Evolutionary conservation across 148 eudicot species (phyloP).

Genomic region (Pouteria glomerata): DNA sequence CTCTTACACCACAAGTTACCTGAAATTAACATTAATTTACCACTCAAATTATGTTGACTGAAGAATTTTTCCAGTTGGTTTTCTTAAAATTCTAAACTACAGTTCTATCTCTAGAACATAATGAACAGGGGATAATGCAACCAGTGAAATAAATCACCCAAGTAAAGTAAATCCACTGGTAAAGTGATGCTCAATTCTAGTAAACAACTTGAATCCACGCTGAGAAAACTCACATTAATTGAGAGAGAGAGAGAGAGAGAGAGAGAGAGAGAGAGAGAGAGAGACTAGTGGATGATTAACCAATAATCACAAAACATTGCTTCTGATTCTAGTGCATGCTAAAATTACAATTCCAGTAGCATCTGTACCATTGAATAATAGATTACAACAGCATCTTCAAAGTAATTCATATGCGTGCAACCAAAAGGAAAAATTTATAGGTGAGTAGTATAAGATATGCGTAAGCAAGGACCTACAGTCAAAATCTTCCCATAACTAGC

Average conservation of each 20-base stretch:
- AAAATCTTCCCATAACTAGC: slow-evolving; percentile 65
- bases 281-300: background rate
- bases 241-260: background rate
- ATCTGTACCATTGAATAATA: background rate
- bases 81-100: background rate
- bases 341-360: background rate
- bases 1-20: slow-evolving; percentile 72
- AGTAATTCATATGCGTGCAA: background rate
- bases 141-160: background rate
- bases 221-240: background rate
- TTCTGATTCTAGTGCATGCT: background rate
- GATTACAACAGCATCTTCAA: background rate
- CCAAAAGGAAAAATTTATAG: background rate
- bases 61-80: background rate
- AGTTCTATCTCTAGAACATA: background rate
- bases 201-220: too few relatives aligned
- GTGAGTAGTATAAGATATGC: background rate
- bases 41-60: background rate
- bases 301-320: background rate
- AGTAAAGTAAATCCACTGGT: background rate
- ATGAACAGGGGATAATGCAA: background rate
- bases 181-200: background rate
- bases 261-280: background rate
- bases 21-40: slow-evolving; percentile 13
- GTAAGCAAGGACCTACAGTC: slow-evolving; percentile 43